Conservation (phyloP, 768 basidiomycete genomes). For the Naganishia onofrii region DNA sequence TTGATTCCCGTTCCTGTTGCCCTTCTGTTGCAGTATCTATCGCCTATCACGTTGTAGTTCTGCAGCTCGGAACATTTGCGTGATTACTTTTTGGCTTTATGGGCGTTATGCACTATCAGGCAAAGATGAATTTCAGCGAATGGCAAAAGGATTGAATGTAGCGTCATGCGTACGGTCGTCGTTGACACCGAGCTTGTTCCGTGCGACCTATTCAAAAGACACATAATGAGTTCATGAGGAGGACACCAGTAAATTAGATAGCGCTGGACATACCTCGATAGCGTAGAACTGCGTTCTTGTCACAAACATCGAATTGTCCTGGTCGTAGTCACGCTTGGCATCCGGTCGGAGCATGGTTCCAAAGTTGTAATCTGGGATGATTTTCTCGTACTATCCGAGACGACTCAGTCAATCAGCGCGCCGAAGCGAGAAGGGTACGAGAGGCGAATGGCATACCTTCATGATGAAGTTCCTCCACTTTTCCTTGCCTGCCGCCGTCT, state of each 20-base stretch:
- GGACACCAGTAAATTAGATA: neutral
- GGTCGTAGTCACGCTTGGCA: conserved; percentile 74
- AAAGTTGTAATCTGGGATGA: conserved; percentile 91
- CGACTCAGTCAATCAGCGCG: neutral
- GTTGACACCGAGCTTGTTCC: conserved; percentile 87
- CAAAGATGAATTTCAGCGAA: neutral
- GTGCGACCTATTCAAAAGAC: conserved; percentile 66
- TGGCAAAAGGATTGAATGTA: neutral
- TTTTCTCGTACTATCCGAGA: conserved; percentile 68
- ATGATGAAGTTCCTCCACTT: conserved; percentile 85
- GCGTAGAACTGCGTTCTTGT: conserved; percentile 73
- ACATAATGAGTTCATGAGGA: neutral
- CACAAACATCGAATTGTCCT: conserved; percentile 95
- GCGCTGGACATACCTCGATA: conserved; percentile 64
- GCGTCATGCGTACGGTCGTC: conserved; percentile 53
- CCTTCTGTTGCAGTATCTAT: too few species aligned
- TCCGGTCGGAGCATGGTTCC: conserved; percentile 87
- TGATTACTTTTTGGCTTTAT: neutral
- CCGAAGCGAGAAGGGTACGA: neutral
- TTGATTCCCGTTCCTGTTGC: too few species aligned
- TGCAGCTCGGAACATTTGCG: neutral
- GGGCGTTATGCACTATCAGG: conserved; percentile 5
- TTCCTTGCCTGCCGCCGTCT: conserved; percentile 80
- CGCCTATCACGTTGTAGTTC: too few species aligned
- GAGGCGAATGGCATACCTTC: conserved; percentile 37